Evolutionary conservation across 2,329 filamentous ascomycete species (phyloP), one percentile per base, ranked within the genome.

Genomic region (Trichoderma simmonsii): DNA sequence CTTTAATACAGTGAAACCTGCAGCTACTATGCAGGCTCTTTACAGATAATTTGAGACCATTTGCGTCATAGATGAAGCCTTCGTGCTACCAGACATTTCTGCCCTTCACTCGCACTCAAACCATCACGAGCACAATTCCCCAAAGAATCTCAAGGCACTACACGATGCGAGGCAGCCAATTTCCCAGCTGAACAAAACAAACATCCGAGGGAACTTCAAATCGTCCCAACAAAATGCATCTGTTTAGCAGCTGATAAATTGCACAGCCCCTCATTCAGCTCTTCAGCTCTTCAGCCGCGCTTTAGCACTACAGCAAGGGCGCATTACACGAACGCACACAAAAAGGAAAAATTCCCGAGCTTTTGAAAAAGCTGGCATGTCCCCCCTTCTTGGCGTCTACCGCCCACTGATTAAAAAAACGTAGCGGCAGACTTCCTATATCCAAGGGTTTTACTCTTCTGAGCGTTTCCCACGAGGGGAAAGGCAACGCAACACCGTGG

Each of bases 401-500:
- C 84, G 84, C 83, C 85, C 85, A 82, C 81, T 78, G 82, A 72
- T 51, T 18, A 43, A 73, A 80, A 80, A 78, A 81, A 81, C 81
- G 80, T 79, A 81, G 80, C 85, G 86, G 81, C 80, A 88, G 85
- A 88, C 86, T 90, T 89, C 88, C 87, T 89, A 89, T 88, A 84
- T 84, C 81, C 86, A 86, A 86, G 87, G 87, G 84, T 82, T 81
- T 86, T 83, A 74, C 80, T 89, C 86, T 89, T 83, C 87, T 87
- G 86, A 88, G 85, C 82, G 78, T 80, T 85, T 85, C 85, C 83
- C 83, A 74, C 68, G 71, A 68, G 78, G 82, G 82, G 83, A 85
- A 86, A 86, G 87, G 87, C 87, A 89, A 89, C 87, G 79, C 86
- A 82, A 86, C 87, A 89, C 87, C 87, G 87, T 89, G 79, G 83